phyloP scores from a whole-genome alignment of 139 green algal genomes.

The Chlamydomonas sphaeroides region DNA sequence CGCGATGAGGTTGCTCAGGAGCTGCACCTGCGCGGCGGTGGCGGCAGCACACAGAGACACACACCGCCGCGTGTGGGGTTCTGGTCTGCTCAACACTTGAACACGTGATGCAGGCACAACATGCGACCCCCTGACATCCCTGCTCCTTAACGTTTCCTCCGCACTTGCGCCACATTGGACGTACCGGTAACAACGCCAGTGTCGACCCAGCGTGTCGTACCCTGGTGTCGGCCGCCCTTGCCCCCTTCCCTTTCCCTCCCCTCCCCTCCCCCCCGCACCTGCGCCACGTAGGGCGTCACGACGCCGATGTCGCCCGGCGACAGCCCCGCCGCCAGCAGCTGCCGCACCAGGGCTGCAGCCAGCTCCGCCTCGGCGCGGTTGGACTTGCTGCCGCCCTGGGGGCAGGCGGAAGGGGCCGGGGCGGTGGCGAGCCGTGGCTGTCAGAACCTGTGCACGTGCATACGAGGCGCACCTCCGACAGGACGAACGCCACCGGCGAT shows the following conservation, averaged over 20 bases:
- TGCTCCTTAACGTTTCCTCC: no score
- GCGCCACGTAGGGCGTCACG: conserved; percentile 85
- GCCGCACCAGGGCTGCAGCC: conserved; percentile 58
- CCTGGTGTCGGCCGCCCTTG: no score
- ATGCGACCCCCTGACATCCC: no score
- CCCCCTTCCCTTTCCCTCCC: neutral
- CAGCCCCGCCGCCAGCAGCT: conserved; percentile 64
- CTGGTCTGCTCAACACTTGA: no score
- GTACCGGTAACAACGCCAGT: no score
- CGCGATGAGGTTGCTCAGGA: conserved; percentile 17
- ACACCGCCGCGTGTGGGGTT: neutral
- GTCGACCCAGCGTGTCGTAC: no score
- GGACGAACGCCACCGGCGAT: no score
- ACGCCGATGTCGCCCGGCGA: conserved; percentile 66
- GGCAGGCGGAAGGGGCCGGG: neutral
- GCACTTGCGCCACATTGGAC: no score
- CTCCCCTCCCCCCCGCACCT: conserved; percentile 56
- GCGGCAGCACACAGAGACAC: neutral
- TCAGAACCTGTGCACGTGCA: no score
- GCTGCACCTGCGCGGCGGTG: conserved; percentile 18
- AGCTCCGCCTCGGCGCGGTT: conserved; percentile 75
- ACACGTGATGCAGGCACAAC: no score
- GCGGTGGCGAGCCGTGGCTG: no score
- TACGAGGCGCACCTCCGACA: no score
- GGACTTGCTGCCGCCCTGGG: conserved; percentile 45